phyloP scores from a whole-genome alignment of 768 basidiomycete species.

The Pisolithus marmoratus region DNA sequence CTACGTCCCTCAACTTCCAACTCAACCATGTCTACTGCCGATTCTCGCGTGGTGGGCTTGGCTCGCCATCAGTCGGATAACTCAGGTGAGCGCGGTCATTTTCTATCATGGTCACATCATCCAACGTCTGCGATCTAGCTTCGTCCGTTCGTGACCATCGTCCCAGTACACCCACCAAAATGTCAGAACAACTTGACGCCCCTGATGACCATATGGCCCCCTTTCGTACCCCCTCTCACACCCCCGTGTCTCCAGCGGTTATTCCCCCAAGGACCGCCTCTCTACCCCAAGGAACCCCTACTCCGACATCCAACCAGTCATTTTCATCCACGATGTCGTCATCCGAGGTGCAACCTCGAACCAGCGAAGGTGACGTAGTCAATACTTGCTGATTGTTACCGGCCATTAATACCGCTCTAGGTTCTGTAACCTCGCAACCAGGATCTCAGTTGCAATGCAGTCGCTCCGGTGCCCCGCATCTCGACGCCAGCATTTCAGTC shows the following conservation, averaged over 20 bases:
- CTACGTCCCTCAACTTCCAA: conserved; percentile 20
- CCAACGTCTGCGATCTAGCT: neutral
- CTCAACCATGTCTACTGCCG: conserved; percentile 17
- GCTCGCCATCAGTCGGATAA: conserved; percentile 28
- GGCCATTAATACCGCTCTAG: conserved; percentile 3
- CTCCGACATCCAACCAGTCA: conserved; percentile 4
- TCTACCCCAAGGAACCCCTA: conserved; percentile 10
- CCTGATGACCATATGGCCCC: conserved; percentile 7
- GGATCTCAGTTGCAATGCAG: conserved; percentile 15
- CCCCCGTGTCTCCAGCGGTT: conserved; percentile 6
- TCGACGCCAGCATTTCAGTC: conserved; percentile 14
- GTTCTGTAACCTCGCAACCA: conserved; percentile 1
- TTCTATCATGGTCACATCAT: neutral
- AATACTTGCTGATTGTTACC: conserved; percentile 1
- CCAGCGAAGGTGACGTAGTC: conserved; percentile 9
- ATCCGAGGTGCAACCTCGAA: conserved; percentile 25
- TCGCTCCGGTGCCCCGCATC: conserved; percentile 28
- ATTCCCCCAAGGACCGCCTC: conserved; percentile 20
- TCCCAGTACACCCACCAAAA: conserved; percentile 16
- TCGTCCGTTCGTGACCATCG: conserved; percentile 16
- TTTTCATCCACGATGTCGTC: neutral
- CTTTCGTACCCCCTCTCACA: neutral
- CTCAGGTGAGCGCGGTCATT: conserved; percentile 22
- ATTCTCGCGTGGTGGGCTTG: conserved; percentile 18
- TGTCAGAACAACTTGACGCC: neutral